These are phyloP conservation scores for Huntiella moniliformis DNA, from an alignment of 2,329 filamentous ascomycete genomes.

Conservation along the genomic window DNA sequence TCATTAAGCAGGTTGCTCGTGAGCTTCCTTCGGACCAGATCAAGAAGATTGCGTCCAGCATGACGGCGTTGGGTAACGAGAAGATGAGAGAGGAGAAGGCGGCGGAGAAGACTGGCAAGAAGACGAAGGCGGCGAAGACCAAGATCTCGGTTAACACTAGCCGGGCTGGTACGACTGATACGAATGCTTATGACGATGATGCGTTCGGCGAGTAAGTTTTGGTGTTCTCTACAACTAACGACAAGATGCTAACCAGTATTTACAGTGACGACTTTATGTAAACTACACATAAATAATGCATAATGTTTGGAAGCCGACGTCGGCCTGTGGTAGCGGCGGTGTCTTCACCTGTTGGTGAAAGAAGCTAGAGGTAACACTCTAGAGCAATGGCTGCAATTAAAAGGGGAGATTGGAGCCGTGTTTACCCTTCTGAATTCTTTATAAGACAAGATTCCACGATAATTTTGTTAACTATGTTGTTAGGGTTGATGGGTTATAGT, in stretches of 20 bases:
- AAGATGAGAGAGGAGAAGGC: conserved; percentile 98
- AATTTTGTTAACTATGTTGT: too few species aligned
- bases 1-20: conserved; percentile 69
- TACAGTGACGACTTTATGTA: conserved; percentile 14
- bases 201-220: conserved; percentile 61
- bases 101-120: conserved; percentile 86
- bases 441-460: too few species aligned
- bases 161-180: conserved; percentile 46
- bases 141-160: conserved; percentile 64
- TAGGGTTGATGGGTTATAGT: too few species aligned
- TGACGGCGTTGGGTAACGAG: conserved; percentile 89
- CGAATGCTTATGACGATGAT: conserved; percentile 53
- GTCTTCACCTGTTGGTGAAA: too few species aligned
- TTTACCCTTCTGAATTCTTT: too few species aligned
- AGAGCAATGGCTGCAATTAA: too few species aligned
- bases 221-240: background rate
- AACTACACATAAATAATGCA: background rate
- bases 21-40: conserved; percentile 84
- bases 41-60: conserved; percentile 76
- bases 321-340: too few species aligned
- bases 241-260: conserved; percentile 1
- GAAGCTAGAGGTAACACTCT: too few species aligned
- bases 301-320: background rate
- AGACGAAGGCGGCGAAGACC: conserved; percentile 88
- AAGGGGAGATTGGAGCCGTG: too few species aligned